Evolutionary conservation across 306 rosid genomes (phyloP).

Genomic region (Lathyrus aphaca): DNA sequence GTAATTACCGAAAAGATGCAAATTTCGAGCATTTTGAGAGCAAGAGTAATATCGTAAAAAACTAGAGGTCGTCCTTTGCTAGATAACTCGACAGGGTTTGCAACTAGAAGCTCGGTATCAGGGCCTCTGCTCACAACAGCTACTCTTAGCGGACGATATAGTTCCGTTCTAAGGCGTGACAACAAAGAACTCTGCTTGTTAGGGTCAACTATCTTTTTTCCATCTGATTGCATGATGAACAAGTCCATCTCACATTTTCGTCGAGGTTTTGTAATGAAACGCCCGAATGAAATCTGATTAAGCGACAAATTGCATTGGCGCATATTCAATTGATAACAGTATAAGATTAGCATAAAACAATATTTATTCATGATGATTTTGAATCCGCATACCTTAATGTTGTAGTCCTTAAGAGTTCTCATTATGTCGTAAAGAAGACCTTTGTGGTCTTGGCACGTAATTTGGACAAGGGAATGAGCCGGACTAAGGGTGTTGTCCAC

Average conservation of each 20-base stretch:
- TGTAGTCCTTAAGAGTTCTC: slow-evolving; percentile 96
- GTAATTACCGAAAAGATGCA: slow-evolving; percentile 83
- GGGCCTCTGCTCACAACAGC: slow-evolving; percentile 83
- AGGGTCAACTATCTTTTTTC: slow-evolving; percentile 82
- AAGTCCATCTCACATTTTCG: slow-evolving; percentile 83
- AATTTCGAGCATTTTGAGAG: slow-evolving; percentile 69
- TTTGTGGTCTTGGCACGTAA: slow-evolving; percentile 89
- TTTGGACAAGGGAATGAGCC: slow-evolving; percentile 88
- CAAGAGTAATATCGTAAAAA: slow-evolving; percentile 81
- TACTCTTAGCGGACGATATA: slow-evolving; percentile 84
- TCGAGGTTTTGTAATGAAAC: slow-evolving; percentile 62
- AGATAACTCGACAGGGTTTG: slow-evolving; percentile 90
- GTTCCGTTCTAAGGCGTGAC: slow-evolving; percentile 71
- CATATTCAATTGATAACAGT: too few relatives aligned
- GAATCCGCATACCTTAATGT: slow-evolving; percentile 63
- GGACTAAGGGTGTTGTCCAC: slow-evolving; percentile 94
- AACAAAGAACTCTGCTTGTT: slow-evolving; percentile 74
- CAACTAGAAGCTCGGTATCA: slow-evolving; percentile 81
- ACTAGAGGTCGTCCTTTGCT: slow-evolving; percentile 97
- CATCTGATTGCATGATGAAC: slow-evolving; percentile 90
- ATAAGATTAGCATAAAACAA: slow-evolving; percentile 19
- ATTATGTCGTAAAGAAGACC: slow-evolving; percentile 94
- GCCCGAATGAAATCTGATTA: slow-evolving; percentile 89
- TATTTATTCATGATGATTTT: slow-evolving; percentile 4
- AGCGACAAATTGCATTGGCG: slow-evolving; percentile 23